Evolutionary conservation across 108 stramenopile species (phyloP).

Genomic region (Nannochloropsis gaditana): DNA sequence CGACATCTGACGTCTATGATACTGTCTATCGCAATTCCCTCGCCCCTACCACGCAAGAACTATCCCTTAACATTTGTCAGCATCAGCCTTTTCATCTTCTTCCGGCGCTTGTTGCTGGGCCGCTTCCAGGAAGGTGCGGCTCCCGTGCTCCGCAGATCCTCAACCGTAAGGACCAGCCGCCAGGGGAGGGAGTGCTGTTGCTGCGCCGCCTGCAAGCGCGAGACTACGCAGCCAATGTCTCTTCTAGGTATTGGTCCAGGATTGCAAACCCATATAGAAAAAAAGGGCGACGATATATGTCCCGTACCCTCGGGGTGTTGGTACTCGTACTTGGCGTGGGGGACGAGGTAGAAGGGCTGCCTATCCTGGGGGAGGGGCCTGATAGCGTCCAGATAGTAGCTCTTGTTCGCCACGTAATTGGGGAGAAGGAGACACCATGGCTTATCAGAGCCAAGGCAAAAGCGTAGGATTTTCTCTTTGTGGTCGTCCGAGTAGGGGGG

Average conservation of each 20-base stretch:
- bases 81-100: neutral
- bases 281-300: constrained; percentile 22
- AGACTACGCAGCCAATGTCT: neutral
- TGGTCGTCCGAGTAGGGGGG: constrained; percentile 92
- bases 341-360: constrained; percentile 48
- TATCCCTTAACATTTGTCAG: too few relatives aligned
- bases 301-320: constrained; percentile 49
- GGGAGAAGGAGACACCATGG: constrained; percentile 48
- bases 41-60: too few relatives aligned
- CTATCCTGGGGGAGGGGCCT: neutral
- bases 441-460: constrained; percentile 35
- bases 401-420: constrained; percentile 46
- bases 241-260: neutral
- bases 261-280: neutral
- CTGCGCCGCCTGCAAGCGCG: neutral
- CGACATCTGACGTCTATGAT: too few relatives aligned
- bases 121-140: neutral
- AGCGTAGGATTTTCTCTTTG: constrained; percentile 67
- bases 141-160: constrained; percentile 3
- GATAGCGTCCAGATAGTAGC: constrained; percentile 10
- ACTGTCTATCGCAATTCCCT: too few relatives aligned
- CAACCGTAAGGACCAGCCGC: neutral
- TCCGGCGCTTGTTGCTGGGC: neutral
- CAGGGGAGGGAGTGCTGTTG: neutral
- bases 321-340: constrained; percentile 31